Evolutionary conservation across 768 basidiomycete species (phyloP), one percentile per base, ranked within the genome.

Genomic region (Collybiopsis luxurians): DNA sequence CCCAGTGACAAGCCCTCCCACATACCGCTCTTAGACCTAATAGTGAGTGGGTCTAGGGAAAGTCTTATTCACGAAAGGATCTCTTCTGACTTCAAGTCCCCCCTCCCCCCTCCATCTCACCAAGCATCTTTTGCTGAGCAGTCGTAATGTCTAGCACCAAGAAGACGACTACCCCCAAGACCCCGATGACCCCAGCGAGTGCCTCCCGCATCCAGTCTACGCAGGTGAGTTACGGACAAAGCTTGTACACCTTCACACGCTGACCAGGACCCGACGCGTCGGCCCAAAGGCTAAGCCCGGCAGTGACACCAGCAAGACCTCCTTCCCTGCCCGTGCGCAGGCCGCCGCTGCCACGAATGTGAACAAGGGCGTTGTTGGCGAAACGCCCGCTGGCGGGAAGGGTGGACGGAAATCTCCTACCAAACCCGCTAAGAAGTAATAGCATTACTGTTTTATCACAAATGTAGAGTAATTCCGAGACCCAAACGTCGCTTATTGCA

Each of bases 231-330:
- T 15, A 4, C 12, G 2, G 11, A 9, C 23, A 26, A 3, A 27
- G 9, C n/a, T 30, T 34, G 9, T 24, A 15, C 51, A 13, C 13
- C 11, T 11, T 17, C 12, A 24, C 19, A 23, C n/a, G n/a, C n/a
- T 36, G 10, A 10, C n/a, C n/a, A 10, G 10, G 23, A 45, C 43
- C 43, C 43, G 19, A 7, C n/a, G 43, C 17, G 17, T n/a, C n/a
- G n/a, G n/a, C n/a, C n/a, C n/a, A n/a, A 21, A 55, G 54, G 45
- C 54, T 13, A 55, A 55, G 45, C 24, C 54, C 26, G 54, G 54
- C 9, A 36, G 19, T 19, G 54, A 55, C 30, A 27, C 36, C 24
- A 34, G 44, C 19, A 55, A 55, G 43, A 4, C n/a, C 30, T 12
- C 44, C 7, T 55, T 55, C 36, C 43, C 44, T 24, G 54, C 54